Evolutionary conservation across 1,284 basidiomycete species (phyloP).

Genomic region (Puccinia coronata): DNA sequence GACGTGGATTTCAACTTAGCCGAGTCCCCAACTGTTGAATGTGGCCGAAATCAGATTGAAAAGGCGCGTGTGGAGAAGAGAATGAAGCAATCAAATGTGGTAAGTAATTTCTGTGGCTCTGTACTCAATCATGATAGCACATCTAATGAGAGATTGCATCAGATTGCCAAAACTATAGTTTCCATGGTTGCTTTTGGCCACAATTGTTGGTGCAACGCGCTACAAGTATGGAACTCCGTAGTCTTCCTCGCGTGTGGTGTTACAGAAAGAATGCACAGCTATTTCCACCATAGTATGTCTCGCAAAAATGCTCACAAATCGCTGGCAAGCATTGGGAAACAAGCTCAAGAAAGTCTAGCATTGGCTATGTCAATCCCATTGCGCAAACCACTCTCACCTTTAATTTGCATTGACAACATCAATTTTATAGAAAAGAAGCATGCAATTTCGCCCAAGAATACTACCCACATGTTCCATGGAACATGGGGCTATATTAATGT

Average conservation of each 20-base stretch:
- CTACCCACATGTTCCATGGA: too few relatives aligned
- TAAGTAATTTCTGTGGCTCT: too few relatives aligned
- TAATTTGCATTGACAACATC: constrained; percentile 30
- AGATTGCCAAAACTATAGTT: constrained; percentile 10
- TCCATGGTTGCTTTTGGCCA: constrained; percentile 25
- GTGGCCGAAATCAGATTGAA: neutral
- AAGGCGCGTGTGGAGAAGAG: too few relatives aligned
- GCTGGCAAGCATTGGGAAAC: neutral
- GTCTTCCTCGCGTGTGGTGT: constrained; percentile 16
- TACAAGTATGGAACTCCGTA: constrained; percentile 6
- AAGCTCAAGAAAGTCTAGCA: neutral
- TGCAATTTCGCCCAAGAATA: too few relatives aligned
- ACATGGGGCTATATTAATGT: too few relatives aligned
- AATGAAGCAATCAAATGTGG: too few relatives aligned
- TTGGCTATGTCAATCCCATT: neutral
- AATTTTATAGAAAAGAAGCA: constrained; percentile 23
- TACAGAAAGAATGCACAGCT: neutral
- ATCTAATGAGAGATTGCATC: neutral
- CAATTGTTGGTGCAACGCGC: constrained; percentile 5
- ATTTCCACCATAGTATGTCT: neutral
- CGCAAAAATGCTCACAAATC: neutral
- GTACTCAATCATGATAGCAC: neutral
- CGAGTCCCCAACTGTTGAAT: neutral
- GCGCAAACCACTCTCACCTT: neutral
- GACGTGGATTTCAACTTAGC: too few relatives aligned